Base-by-base conservation (phyloP, 805 yeast species). In the Candida anglica region DNA sequence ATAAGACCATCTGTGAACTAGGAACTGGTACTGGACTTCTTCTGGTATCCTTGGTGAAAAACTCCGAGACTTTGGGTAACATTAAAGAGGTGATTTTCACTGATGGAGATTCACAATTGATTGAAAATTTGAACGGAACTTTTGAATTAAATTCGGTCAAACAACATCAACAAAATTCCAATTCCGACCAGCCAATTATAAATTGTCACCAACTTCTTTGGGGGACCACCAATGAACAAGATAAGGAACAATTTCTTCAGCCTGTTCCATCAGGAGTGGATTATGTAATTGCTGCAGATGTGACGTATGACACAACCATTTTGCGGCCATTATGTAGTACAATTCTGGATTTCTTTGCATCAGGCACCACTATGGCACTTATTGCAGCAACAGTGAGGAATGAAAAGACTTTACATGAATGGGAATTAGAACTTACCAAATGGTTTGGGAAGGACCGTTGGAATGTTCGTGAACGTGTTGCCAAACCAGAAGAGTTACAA, bases 1-100 rank as follows among this genome's bases (percentile, higher is more conserved):
- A 50, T n/a, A 48, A 49, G 21, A 50, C 49, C 0, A 60, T 84
- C 0, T 51, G 86, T 8, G 98, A 89, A 47, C 53, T 89, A 16
- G 98, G 98, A 0, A 74, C 93, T 8, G 98, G 98, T 0, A 87
- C 97, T 0, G 97, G 96, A 0, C 58, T 91, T 6, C 81, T 85
- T 1, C 78, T 89, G 2, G 41, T 83, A 19, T 56, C 74, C 1
- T 39, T 75, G 4, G 44, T 56, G 14, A 63, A 60, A 37, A 45
- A 53, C 28, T 42, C 37, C 16, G 19, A 41, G 39, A 17, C 18
- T 11, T 45, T 53, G 21, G n/a, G n/a, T n/a, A n/a, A n/a, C n/a
- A n/a, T n/a, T n/a, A 39, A 41, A 7, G 37, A 53, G 22, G 52
- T 79, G 11, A 50, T 64, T 0, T 54, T 81, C 22, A 81, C 91